phyloP scores from a whole-genome alignment of 257 asterid genomes.

The Salvia splendens region DNA sequence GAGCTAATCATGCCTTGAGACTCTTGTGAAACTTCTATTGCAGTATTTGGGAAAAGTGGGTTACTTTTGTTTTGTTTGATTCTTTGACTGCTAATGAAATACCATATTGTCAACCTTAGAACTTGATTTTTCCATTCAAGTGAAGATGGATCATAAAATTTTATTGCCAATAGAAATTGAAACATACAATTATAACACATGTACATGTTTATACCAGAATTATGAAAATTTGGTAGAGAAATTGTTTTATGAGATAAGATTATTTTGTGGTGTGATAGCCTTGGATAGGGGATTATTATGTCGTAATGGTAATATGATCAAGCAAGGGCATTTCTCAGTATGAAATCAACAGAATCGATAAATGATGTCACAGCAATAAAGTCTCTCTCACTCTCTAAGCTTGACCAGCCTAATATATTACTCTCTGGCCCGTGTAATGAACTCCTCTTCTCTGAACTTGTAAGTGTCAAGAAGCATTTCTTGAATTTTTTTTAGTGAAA shows the following conservation, averaged over 20 bases:
- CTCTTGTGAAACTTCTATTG: not conserved
- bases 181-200: not conserved
- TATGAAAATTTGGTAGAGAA: not conserved
- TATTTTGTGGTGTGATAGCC: conserved; percentile 1
- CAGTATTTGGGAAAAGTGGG: not conserved
- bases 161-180: not conserved
- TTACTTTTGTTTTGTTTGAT: conserved; percentile 7
- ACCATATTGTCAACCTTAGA: conserved; percentile 1
- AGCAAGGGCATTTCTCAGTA: not conserved
- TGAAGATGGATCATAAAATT: not conserved
- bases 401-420: not conserved
- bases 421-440: not conserved
- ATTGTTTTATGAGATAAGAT: not conserved
- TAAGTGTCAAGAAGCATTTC: not conserved
- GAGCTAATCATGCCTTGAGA: not conserved
- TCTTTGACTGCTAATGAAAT: not conserved
- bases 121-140: not conserved
- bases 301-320: not conserved
- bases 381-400: not conserved
- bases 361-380: conserved; percentile 2
- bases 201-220: not conserved
- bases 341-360: not conserved
- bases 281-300: not conserved
- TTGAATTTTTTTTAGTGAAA: not conserved
- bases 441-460: not conserved